A percentile compares a stretch with the other conserved stretches of the same genome.
These are phyloP conservation scores for Juncus inflexus DNA, from an alignment of 176 grass and related monocot species.

Conservation along the genomic window DNA sequence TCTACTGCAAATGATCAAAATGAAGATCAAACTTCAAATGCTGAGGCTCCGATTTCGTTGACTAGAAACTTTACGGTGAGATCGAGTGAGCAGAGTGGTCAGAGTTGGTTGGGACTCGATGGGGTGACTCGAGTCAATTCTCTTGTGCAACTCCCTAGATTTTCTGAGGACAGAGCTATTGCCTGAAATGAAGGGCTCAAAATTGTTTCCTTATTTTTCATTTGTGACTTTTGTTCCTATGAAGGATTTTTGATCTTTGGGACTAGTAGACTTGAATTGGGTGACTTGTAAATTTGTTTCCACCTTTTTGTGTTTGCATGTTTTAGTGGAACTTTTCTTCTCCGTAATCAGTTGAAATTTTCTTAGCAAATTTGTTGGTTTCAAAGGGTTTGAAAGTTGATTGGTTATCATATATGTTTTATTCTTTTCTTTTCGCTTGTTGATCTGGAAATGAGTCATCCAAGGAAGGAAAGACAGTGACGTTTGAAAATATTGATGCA, in stretches of 20 bases:
- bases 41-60: conserved; percentile 15
- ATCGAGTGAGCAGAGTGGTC: conserved; percentile 14
- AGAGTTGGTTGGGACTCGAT: conserved; percentile 60
- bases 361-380: no score
- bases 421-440: no score
- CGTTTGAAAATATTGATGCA: no score
- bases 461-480: no score
- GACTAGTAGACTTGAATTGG: conserved; percentile 20
- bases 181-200: conserved; percentile 27
- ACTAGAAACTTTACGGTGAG: no score
- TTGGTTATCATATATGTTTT: no score
- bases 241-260: conserved; percentile 2
- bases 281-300: conserved; percentile 26
- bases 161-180: conserved; percentile 54
- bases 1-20: conserved; percentile 66
- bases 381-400: no score
- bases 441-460: no score
- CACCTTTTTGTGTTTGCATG: conserved; percentile 6
- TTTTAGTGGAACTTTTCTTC: no score
- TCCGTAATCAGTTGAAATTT: no score
- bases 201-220: conserved; percentile 23
- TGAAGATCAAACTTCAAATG: conserved; percentile 38
- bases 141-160: conserved; percentile 87
- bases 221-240: background rate
- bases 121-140: conserved; percentile 94